Conservation (phyloP, 768 basidiomycete species). For the Termitomyces sp. region DNA sequence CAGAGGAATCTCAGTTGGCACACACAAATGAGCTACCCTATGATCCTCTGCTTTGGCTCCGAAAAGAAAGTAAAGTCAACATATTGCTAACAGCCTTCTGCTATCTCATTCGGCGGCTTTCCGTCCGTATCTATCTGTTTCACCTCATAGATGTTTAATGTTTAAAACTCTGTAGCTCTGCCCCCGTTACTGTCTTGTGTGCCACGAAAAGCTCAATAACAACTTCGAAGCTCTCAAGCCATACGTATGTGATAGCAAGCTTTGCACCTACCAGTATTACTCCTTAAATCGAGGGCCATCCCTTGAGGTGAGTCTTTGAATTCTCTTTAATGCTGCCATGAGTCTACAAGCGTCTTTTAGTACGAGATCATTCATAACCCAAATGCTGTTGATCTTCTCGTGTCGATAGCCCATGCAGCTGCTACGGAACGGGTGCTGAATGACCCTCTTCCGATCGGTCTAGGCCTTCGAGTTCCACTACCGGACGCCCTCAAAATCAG, state of each 20-base stretch:
- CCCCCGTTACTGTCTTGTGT: constrained; percentile 71
- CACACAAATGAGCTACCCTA: constrained; percentile 47
- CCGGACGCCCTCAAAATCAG: constrained; percentile 25
- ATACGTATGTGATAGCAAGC: constrained; percentile 64
- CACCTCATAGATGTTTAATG: neutral
- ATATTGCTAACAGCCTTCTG: constrained; percentile 61
- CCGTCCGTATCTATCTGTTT: constrained; percentile 34
- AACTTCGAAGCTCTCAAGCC: constrained; percentile 66
- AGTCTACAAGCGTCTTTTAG: constrained; percentile 27
- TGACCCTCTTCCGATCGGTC: constrained; percentile 59
- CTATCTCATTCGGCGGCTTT: constrained; percentile 63
- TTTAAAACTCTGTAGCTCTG: constrained; percentile 46
- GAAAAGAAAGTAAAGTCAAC: constrained; percentile 43
- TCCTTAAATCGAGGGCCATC: constrained; percentile 63
- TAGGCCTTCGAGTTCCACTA: constrained; percentile 53
- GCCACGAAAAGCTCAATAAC: constrained; percentile 55
- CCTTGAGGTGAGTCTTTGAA: constrained; percentile 48
- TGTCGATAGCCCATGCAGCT: constrained; percentile 59
- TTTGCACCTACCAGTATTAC: constrained; percentile 74
- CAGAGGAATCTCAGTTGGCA: constrained; percentile 37
- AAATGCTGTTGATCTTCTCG: constrained; percentile 63
- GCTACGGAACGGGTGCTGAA: constrained; percentile 53
- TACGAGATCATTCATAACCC: constrained; percentile 71
- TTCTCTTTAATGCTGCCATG: neutral
- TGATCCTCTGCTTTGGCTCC: constrained; percentile 47